phyloP scores from a whole-genome alignment of 257 asterid genomes.

The Nicotiana paniculata region DNA sequence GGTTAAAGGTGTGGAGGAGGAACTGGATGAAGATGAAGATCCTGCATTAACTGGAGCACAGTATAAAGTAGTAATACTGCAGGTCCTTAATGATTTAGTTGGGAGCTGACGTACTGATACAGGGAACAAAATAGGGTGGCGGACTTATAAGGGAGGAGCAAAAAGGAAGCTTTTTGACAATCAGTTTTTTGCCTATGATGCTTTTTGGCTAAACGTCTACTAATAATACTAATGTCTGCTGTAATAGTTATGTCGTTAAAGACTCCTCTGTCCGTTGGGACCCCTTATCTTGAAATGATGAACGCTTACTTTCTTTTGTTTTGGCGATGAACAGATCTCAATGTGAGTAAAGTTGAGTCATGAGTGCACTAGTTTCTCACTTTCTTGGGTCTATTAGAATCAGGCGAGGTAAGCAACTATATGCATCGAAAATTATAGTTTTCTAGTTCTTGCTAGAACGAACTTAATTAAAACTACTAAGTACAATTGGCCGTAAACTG shows the following conservation, averaged over 20 bases:
- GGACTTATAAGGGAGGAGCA: slow-evolving; percentile 30
- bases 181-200: no score
- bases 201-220: no score
- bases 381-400: background rate
- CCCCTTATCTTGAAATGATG: no score
- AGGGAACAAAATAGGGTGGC: slow-evolving; percentile 39
- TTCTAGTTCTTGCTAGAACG: background rate
- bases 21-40: slow-evolving; percentile 75
- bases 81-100: no score
- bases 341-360: background rate
- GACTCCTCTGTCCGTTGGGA: no score
- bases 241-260: no score
- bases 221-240: background rate
- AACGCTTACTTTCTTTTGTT: background rate
- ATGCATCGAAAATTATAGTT: background rate
- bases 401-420: background rate
- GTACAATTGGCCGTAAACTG: no score
- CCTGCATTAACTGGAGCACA: no score
- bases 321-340: background rate
- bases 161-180: no score
- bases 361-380: background rate
- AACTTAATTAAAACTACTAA: no score
- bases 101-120: no score
- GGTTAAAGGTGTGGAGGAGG: slow-evolving; percentile 85
- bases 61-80: no score